Conservation (phyloP, 352 stramenopile species). For the Globisporangium lucens region DNA sequence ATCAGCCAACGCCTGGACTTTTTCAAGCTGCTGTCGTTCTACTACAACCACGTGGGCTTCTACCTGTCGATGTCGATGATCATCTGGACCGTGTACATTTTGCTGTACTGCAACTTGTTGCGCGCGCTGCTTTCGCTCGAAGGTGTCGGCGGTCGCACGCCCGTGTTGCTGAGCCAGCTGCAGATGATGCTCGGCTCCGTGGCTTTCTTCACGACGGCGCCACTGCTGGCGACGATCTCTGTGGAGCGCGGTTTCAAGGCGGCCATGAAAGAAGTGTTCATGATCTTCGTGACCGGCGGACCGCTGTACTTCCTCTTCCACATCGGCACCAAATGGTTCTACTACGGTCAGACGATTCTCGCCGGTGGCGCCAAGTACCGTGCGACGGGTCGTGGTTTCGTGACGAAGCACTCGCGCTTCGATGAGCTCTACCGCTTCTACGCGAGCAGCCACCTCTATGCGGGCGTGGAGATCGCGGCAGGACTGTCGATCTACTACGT, state of each 20-base stretch:
- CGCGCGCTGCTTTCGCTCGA: slow-evolving; percentile 93
- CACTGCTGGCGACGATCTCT: slow-evolving; percentile 96
- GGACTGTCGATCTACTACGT: slow-evolving; percentile 93
- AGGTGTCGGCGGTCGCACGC: slow-evolving; percentile 87
- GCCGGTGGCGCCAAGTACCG: slow-evolving; percentile 98
- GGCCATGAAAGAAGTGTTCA: slow-evolving; percentile 90
- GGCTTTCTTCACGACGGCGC: slow-evolving; percentile 96
- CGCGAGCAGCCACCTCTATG: slow-evolving; percentile 96
- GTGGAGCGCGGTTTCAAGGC: slow-evolving; percentile 97
- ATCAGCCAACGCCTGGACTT: slow-evolving; percentile 98
- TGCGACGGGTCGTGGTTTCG: slow-evolving; percentile 97
- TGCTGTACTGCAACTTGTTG: slow-evolving; percentile 96
- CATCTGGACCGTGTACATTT: slow-evolving; percentile 96
- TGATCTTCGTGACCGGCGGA: slow-evolving; percentile 96
- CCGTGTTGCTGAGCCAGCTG: slow-evolving; percentile 93
- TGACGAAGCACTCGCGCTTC: slow-evolving; percentile 98
- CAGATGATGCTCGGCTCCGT: slow-evolving; percentile 96
- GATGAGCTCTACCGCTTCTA: slow-evolving; percentile 99
- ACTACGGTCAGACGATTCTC: slow-evolving; percentile 98
- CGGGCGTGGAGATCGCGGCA: slow-evolving; percentile 90
- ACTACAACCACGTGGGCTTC: slow-evolving; percentile 99
- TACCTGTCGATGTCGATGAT: slow-evolving; percentile 98
- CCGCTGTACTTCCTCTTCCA: slow-evolving; percentile 99
- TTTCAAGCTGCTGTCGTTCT: slow-evolving; percentile 98
- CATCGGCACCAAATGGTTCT: slow-evolving; percentile 99